phyloP scores from a whole-genome alignment of 805 yeast genomes.

The Metschnikowia kofuensis region DNA sequence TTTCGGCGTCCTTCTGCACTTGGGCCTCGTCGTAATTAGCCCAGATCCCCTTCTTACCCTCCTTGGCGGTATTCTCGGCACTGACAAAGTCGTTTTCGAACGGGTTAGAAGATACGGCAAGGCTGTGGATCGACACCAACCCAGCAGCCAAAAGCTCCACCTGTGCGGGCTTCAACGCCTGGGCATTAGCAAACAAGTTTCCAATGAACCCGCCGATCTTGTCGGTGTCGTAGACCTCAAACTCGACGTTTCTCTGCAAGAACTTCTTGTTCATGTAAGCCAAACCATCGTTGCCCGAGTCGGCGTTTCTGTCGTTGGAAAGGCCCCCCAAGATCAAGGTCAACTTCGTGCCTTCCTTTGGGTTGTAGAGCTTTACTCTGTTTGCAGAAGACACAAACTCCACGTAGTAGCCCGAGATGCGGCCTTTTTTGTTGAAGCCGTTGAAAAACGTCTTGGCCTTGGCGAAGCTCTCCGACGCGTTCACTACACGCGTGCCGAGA shows the following conservation, averaged over 20 bases:
- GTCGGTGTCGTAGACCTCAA: constrained; percentile 68
- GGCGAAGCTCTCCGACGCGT: constrained; percentile 71
- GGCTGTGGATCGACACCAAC: constrained; percentile 59
- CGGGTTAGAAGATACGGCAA: constrained; percentile 58
- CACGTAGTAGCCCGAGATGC: constrained; percentile 61
- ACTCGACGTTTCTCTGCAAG: constrained; percentile 70
- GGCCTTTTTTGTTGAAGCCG: constrained; percentile 63
- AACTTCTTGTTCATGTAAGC: constrained; percentile 51
- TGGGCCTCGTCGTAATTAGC: constrained; percentile 45
- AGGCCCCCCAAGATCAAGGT: constrained; percentile 78
- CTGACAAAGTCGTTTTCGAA: constrained; percentile 50
- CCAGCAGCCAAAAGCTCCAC: constrained; percentile 59
- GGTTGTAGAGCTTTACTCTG: constrained; percentile 62
- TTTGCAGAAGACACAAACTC: constrained; percentile 70
- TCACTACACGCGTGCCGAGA: constrained; percentile 60
- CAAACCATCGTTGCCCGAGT: constrained; percentile 47
- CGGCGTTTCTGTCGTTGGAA: constrained; percentile 37
- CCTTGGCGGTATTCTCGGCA: constrained; percentile 63
- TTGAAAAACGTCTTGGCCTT: constrained; percentile 74
- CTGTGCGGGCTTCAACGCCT: constrained; percentile 52
- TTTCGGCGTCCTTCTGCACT: constrained; percentile 26
- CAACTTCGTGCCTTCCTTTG: constrained; percentile 68
- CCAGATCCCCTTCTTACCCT: constrained; percentile 65
- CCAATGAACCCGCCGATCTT: constrained; percentile 82
- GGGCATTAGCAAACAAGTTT: constrained; percentile 52